Percentiles rank a stretch among this genome's conserved stretches.
Evolutionary conservation across 164 flowering plant species (phyloP).

Genomic region (Platanus orientalis): DNA sequence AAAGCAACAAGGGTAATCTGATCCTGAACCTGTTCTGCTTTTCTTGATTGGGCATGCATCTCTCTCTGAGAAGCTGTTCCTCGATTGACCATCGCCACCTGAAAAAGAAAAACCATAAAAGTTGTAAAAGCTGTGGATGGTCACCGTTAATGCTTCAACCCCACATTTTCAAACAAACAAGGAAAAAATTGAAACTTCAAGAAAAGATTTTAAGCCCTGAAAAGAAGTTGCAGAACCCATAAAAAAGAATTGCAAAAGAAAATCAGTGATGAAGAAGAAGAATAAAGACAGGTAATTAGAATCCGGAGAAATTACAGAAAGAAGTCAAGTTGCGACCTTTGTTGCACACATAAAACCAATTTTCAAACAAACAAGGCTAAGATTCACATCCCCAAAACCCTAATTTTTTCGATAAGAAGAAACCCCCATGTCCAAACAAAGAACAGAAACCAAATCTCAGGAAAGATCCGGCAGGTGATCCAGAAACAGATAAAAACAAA

Average conservation of each 20-base stretch:
- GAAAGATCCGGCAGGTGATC: background rate
- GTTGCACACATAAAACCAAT: constrained; percentile 1
- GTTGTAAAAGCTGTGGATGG: constrained; percentile 12
- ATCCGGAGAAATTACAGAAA: background rate
- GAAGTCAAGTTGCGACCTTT: background rate
- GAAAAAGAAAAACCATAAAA: constrained; percentile 16
- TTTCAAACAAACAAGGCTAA: background rate
- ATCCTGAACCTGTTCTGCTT: constrained; percentile 80
- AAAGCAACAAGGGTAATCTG: constrained; percentile 21
- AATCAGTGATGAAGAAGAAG: background rate
- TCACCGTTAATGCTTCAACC: constrained; percentile 11
- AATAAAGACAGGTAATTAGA: background rate
- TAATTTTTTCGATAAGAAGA: background rate
- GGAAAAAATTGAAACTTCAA: constrained; percentile 10
- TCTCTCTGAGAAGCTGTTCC: constrained; percentile 61
- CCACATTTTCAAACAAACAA: constrained; percentile 20
- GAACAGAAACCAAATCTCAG: constrained; percentile 1
- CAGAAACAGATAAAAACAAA: background rate
- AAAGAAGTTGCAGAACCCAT: constrained; percentile 12
- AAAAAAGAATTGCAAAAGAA: constrained; percentile 1
- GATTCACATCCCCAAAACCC: constrained; percentile 5
- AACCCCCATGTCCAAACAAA: background rate
- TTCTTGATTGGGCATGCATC: constrained; percentile 83
- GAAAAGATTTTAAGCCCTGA: constrained; percentile 12
- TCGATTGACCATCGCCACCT: constrained; percentile 82